A percentile compares a stretch with the other conserved stretches of the same genome.
These are phyloP conservation scores for Candida takata DNA, from an alignment of 805 yeast genomes.

Conservation along the genomic window DNA sequence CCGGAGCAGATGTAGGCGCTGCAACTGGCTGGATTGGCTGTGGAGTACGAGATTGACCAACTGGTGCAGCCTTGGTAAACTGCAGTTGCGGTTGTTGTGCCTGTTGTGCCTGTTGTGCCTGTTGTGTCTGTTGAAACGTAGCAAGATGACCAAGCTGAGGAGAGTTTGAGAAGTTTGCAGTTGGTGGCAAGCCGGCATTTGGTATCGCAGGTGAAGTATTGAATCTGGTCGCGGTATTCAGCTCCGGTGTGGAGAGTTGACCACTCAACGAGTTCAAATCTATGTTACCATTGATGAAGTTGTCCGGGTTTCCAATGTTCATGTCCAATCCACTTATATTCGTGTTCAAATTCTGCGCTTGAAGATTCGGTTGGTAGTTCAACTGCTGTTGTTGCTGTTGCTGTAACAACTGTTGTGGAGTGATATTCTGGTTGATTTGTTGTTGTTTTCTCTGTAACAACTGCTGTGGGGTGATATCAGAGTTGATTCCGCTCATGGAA, in stretches of 20 bases:
- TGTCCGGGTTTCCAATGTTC: conserved; percentile 1
- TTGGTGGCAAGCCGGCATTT: conserved; percentile 7
- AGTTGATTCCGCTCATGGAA: conserved; percentile 10
- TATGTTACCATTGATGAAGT: conserved; percentile 4
- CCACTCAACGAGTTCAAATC: conserved; percentile 12
- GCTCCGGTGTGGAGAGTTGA: conserved; percentile 13
- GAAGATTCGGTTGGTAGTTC: conserved; percentile 9
- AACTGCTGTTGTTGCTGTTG: conserved; percentile 14
- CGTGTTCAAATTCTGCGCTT: neutral
- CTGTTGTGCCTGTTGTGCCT: conserved; percentile 3
- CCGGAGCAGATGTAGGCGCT: conserved; percentile 4
- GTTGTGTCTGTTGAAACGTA: conserved; percentile 4
- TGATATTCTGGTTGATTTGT: conserved; percentile 13
- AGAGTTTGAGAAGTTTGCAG: conserved; percentile 9
- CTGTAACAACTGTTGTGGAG: conserved; percentile 23
- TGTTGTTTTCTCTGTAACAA: conserved; percentile 24
- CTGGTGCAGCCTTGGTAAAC: conserved; percentile 5
- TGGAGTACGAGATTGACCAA: conserved; percentile 4
- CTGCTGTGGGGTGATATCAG: conserved; percentile 25
- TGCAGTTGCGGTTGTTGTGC: conserved; percentile 4
- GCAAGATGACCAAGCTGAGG: conserved; percentile 10
- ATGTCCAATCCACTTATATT: neutral
- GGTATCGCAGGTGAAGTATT: conserved; percentile 13
- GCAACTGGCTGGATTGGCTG: conserved; percentile 1
- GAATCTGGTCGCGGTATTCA: conserved; percentile 10